Evolutionary conservation across 306 rosid species (phyloP), one percentile per base, ranked within the genome.

Genomic region (Pachyrhizus erosus): DNA sequence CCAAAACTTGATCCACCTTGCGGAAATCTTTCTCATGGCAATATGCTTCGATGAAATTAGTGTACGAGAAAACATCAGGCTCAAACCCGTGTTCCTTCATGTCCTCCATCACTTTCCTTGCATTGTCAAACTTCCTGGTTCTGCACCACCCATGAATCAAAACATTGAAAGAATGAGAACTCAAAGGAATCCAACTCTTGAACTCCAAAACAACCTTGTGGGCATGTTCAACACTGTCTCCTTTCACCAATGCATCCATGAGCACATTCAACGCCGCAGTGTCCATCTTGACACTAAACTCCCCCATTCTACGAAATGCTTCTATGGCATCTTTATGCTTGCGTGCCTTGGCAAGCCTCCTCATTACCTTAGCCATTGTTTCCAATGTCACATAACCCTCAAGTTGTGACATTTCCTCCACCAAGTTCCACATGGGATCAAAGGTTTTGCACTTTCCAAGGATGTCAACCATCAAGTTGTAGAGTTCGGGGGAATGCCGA

Each of bases 131-230:
- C 24, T 91, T 87, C 83, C 92, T 86, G 23, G 24, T 81, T 88
- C 39, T 88, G 67, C 99, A 95, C 93, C 92, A 93, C 51, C 99
- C 96, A 74, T 88, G 87, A n/a, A 93, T 84, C 90, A 96, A 80
- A 80, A 89, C 55, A 86, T 96, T 95, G 88, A 91, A 91, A 61
- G 91, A 83, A 5, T 7, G 26, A 21, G 68, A 40, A 71, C 79
- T 84, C 78, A 86, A 78, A 14, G 90, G 88, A 54, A 93, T 57
- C 1, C 45, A 66, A 49, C 83, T 78, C 91, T 92, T 87, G 14
- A 84, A 86, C 88, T 93, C 92, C 83, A 81, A 69, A 81, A 86
- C 70, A 84, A 85, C 89, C 24, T 78, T 45, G n/a, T 79, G 83
- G 40, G 98, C 98, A 83, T 64, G 82, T 84, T 96, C 98, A 82